Conservation (phyloP, 306 rosid genomes). For the Ormosia emarginata region DNA sequence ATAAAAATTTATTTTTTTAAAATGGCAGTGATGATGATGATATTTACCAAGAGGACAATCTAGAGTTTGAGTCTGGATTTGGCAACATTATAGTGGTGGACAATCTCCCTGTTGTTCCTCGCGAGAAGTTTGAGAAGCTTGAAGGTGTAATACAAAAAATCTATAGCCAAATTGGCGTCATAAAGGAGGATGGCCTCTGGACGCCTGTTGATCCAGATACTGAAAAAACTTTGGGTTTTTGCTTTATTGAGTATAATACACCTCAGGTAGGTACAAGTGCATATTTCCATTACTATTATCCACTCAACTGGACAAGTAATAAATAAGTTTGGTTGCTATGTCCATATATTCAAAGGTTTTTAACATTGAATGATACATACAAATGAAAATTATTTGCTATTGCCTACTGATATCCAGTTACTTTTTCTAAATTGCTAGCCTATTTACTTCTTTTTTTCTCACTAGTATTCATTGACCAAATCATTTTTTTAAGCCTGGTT, state of each 20-base stretch:
- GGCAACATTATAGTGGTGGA: constrained; percentile 70
- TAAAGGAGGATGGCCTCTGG: constrained; percentile 72
- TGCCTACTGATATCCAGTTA: neutral
- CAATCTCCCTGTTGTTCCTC: constrained; percentile 73
- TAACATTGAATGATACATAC: neutral
- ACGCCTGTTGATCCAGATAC: constrained; percentile 71
- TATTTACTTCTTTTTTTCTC: neutral
- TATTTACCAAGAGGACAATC: constrained; percentile 41
- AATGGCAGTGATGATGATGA: constrained; percentile 62
- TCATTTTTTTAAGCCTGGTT: neutral
- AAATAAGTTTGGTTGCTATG: neutral
- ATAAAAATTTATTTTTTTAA: too few species aligned
- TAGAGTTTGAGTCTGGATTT: constrained; percentile 67
- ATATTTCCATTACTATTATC: neutral
- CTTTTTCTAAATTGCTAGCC: neutral
- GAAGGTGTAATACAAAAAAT: constrained; percentile 70
- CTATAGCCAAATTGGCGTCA: constrained; percentile 70
- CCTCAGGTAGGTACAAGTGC: constrained; percentile 48
- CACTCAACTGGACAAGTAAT: neutral
- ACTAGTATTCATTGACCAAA: neutral
- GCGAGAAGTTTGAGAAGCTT: constrained; percentile 70
- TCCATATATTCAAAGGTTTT: neutral
- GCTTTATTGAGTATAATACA: constrained; percentile 68
- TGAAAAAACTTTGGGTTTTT: constrained; percentile 60
- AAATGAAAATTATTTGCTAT: neutral